Percentiles rank a stretch among this genome's conserved stretches.
Conservation (phyloP, 2,329 filamentous ascomycete genomes). For the Xylaria sp. region DNA sequence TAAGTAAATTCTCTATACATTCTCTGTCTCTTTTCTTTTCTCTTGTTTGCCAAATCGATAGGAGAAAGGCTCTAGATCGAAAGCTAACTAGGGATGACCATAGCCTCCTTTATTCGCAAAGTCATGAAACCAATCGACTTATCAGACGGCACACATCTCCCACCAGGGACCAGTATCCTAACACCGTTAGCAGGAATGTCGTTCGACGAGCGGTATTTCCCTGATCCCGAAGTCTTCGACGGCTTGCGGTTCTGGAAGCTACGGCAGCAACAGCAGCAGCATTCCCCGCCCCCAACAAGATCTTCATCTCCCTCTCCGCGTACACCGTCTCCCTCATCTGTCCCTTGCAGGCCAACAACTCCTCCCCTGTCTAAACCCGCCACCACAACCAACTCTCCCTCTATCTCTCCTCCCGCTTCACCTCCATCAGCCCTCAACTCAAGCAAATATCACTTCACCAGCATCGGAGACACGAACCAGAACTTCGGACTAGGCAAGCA, state of each 20-base stretch:
- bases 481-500: constrained; percentile 56
- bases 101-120: constrained; percentile 61
- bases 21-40: background rate
- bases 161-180: constrained; percentile 58
- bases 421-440: background rate
- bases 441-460: constrained; percentile 49
- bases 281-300: constrained; percentile 23
- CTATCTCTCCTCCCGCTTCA: constrained; percentile 1
- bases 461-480: constrained; percentile 52
- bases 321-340: constrained; percentile 33
- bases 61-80: background rate
- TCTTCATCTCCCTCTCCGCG: constrained; percentile 19
- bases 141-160: constrained; percentile 64
- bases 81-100: constrained; percentile 20
- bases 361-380: background rate
- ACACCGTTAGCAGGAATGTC: constrained; percentile 53
- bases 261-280: constrained; percentile 43
- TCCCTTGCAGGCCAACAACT: constrained; percentile 13
- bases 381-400: constrained; percentile 3
- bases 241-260: constrained; percentile 54
- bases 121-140: constrained; percentile 63
- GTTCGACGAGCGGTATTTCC: constrained; percentile 53
- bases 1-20: constrained; percentile 44
- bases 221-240: constrained; percentile 53
- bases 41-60: too few relatives aligned